Conservation (phyloP, 73 alveolate species). For the Symbiodinium pilosum region DNA sequence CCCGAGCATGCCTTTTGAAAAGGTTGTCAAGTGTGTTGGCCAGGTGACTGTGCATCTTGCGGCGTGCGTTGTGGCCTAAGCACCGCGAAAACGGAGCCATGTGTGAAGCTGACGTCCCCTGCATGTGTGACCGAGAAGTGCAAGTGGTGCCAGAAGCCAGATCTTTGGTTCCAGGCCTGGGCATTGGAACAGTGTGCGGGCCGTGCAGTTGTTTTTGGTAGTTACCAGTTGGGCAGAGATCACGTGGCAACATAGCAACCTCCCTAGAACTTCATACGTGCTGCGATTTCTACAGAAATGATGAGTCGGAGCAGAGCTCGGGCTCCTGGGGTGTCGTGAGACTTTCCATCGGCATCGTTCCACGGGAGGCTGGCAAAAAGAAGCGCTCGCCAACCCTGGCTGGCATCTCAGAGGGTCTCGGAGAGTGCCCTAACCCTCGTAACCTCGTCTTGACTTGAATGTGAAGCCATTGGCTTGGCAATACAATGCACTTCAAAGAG, state of each 20-base stretch:
- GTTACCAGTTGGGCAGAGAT: neutral
- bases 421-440: neutral
- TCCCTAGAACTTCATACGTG: neutral
- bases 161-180: neutral
- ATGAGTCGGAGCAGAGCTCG: neutral
- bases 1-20: neutral
- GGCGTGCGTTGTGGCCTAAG: neutral
- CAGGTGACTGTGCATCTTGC: neutral
- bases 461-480: neutral
- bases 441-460: neutral
- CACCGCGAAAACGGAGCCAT: neutral
- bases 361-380: neutral
- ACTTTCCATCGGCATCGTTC: neutral
- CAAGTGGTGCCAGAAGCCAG: neutral
- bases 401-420: neutral
- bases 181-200: neutral
- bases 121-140: neutral
- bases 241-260: neutral
- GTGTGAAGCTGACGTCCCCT: neutral
- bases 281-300: neutral
- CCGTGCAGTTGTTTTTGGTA: neutral
- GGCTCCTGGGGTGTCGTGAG: neutral
- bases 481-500: neutral
- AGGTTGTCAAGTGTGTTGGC: neutral
- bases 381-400: neutral